phyloP scores from a whole-genome alignment of 139 green algal species.

The Tetradesmus lagerheimii region DNA sequence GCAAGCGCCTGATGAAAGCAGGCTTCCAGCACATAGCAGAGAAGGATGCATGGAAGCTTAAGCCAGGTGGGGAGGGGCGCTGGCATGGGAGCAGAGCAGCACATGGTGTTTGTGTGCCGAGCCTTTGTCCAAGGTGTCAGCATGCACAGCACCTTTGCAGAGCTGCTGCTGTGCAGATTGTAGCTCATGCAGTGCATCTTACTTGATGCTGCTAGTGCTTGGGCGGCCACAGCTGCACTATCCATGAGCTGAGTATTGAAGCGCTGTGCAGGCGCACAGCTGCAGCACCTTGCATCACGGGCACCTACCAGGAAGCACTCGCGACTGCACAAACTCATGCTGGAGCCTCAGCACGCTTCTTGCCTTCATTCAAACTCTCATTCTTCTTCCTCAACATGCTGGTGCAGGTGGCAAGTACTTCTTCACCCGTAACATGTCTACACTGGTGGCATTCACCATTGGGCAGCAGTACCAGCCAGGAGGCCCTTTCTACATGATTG shows the following conservation, averaged over 20 bases:
- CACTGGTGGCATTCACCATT: conserved; percentile 94
- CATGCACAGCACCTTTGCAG: neutral
- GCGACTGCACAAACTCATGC: too few relatives aligned
- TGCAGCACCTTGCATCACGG: too few relatives aligned
- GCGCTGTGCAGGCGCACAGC: neutral
- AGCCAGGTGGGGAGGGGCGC: conserved; percentile 34
- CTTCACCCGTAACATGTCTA: conserved; percentile 95
- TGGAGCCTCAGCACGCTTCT: too few relatives aligned
- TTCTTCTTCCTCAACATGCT: too few relatives aligned
- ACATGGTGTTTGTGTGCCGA: neutral
- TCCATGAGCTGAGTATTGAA: neutral
- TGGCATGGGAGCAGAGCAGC: neutral
- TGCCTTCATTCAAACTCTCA: too few relatives aligned
- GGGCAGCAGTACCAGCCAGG: conserved; percentile 85
- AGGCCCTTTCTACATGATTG: conserved; percentile 94
- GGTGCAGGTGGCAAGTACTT: conserved; percentile 87
- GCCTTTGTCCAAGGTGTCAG: neutral
- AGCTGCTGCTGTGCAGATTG: neutral
- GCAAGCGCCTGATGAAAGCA: conserved; percentile 64
- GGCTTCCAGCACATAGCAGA: conserved; percentile 86
- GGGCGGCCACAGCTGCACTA: neutral
- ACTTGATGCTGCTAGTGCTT: neutral
- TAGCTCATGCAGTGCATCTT: neutral
- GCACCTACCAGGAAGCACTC: too few relatives aligned
- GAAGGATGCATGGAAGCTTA: conserved; percentile 76